phyloP scores from a whole-genome alignment of 306 rosid species.

The Hippophae tibetana region DNA sequence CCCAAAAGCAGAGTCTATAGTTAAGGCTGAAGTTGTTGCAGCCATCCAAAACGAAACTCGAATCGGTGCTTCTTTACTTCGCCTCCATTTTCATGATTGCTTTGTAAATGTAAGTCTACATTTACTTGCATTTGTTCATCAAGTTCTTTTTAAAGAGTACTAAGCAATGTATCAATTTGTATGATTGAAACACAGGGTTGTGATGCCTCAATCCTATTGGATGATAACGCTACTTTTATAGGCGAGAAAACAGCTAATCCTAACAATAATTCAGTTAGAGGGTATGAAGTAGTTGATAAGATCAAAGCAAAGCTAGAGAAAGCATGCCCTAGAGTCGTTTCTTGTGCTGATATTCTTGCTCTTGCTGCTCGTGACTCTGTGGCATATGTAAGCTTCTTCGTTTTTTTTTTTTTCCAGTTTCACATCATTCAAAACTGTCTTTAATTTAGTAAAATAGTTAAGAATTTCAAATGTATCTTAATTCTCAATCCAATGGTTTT shows the following conservation, averaged over 20 bases:
- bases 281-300: constrained; percentile 40
- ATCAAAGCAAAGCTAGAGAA: constrained; percentile 47
- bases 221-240: constrained; percentile 31
- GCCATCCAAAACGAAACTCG: constrained; percentile 36
- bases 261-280: constrained; percentile 44
- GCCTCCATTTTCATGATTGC: constrained; percentile 60
- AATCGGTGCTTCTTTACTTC: constrained; percentile 48
- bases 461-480: no score
- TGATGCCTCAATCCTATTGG: constrained; percentile 52
- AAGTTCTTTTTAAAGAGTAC: neutral
- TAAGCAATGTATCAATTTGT: neutral
- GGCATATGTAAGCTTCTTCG: constrained; percentile 24
- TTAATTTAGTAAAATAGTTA: neutral
- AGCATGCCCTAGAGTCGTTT: constrained; percentile 44
- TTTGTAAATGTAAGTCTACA: constrained; percentile 45
- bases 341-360: constrained; percentile 62
- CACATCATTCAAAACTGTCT: neutral
- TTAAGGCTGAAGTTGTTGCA: constrained; percentile 25
- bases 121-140: neutral
- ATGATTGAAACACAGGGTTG: constrained; percentile 35
- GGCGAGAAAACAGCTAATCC: constrained; percentile 58
- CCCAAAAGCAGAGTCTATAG: constrained; percentile 31
- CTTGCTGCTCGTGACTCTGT: constrained; percentile 50
- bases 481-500: no score
- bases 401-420: neutral